Evolutionary conservation across 805 yeast genomes (phyloP), one percentile per base, ranked within the genome.

Genomic region (Yarrowia sp.): DNA sequence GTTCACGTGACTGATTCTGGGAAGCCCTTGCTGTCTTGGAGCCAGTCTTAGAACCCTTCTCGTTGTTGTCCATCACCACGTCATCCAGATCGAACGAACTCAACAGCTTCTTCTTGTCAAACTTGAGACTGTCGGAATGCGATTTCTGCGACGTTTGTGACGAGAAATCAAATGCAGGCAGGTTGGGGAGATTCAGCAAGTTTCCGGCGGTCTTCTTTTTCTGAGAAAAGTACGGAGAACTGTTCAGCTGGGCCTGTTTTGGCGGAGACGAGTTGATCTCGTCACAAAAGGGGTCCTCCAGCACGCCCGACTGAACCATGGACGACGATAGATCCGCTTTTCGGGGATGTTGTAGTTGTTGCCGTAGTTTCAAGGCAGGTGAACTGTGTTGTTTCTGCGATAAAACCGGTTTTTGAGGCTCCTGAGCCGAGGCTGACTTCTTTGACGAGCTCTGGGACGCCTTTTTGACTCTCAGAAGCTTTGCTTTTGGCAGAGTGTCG

Each of bases 201-300:
- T 52, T 52, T 14, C 55, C 24, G 3, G 58, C 30, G 15, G 50
- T 47, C 38, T 30, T 47, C 58, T 36, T 19, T 9, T 36, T 19
- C 5, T 24, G 36, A n/a, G 36, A 10, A 15, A 55, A 55, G 30
- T 55, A 55, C 5, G 63, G 63, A 10, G 63, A 55, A 17, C 47
- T 40, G 63, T 33, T 40, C 13, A 55, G 39, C 0, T 24, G 30
- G 38, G 0, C 38, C 38, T 36, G 38, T 24, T 24, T 24, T 2
- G 63, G 39, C 7, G 61, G 61, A 55, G 63, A 55, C 5, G 47
- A 55, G n/a, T 15, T 15, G 24, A 42, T 24, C n/a, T 55, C 63
- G 5, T 55, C 63, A n/a, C 40, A 55, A n/a, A 55, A 55, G 9
- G 63, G 63, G 24, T 55, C 63, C 9, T 55, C 63, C 47, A 55